Percentiles rank a stretch among this genome's conserved stretches.
phyloP scores from a whole-genome alignment of 495 filamentous ascomycete species.

The Xylaria curta region DNA sequence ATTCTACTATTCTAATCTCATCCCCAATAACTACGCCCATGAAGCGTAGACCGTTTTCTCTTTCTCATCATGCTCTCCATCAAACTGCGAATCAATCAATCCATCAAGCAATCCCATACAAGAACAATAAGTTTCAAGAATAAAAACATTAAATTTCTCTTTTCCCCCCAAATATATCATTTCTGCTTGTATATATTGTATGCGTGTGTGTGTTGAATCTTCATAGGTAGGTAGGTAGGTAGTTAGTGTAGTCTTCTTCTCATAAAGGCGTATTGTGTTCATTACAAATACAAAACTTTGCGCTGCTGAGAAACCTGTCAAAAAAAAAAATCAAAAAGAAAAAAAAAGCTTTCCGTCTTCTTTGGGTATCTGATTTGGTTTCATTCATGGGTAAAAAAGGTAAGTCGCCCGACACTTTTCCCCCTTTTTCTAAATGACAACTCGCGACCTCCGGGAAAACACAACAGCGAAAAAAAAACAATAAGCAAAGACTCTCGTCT shows the following conservation, averaged over 20 bases:
- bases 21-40: not conserved
- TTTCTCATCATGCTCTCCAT: not conserved
- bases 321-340: not conserved
- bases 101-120: not conserved
- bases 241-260: slow-evolving; percentile 23
- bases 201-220: slow-evolving; percentile 15
- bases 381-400: slow-evolving; percentile 15
- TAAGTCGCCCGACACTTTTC: slow-evolving; percentile 31
- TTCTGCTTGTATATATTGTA: not conserved
- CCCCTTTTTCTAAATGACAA: slow-evolving; percentile 35
- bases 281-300: slow-evolving; percentile 37
- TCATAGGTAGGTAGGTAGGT: too few species aligned
- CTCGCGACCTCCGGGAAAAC: slow-evolving; percentile 11
- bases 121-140: not conserved
- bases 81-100: not conserved
- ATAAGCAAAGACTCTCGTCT: not conserved
- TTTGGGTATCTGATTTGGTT: slow-evolving; percentile 39
- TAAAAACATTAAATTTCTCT: not conserved
- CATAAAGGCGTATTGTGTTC: slow-evolving; percentile 32
- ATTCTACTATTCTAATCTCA: not conserved
- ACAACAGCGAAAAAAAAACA: slow-evolving; percentile 26
- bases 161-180: not conserved
- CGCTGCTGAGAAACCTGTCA: slow-evolving; percentile 27
- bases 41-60: not conserved
- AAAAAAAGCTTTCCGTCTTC: slow-evolving; percentile 18